Evolutionary conservation across 345 rosid genomes (phyloP), one percentile per base, ranked within the genome.

Genomic region (Dipteronia dyeriana): DNA sequence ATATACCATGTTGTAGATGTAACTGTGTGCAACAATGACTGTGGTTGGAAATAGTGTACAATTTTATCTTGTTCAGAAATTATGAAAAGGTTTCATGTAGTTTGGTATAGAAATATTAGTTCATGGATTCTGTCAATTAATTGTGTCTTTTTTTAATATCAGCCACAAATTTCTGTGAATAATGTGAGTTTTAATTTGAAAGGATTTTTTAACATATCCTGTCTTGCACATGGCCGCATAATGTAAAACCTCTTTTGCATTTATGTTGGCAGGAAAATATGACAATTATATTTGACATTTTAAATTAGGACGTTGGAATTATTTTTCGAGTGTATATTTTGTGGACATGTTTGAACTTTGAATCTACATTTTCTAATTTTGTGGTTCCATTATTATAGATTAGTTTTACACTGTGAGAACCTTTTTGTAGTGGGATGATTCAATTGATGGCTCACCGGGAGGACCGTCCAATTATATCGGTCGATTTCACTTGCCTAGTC

Each of bases 361-460:
- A 47, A 38, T 25, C 11, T 1, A 19, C 8, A n/a, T n/a, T n/a
- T n/a, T 25, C 11, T 14, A 23, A 23, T 41, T 3, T 22, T 25
- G 7, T 75, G n/a, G 41, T 26, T 11, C 11, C 29, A 59, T 38
- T 7, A 49, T 23, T 60, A 25, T 16, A 12, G 5, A 2, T 45
- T 20, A 59, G 26, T 45, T 17, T 74, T 41, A 26, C 26, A 43
- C 41, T 26, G n/a, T 29, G 62, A 60, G 13, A 31, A 45, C 49
- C 53, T 34, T 74, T 74, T 66, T 83, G 23, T 45, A 91, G 90
- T 89, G 93, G 95, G 76, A 85, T 45, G 89, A 88, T 73, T 77
- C 86, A 7, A 72, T 79, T 64, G 85, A 86, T 77, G 87, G 56
- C 75, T 78, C 84, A 4, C 62, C 85, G 7, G 82, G 76, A 75